Base-by-base conservation (phyloP, 805 yeast species). In the Debaryomyces hansenii region DNA sequence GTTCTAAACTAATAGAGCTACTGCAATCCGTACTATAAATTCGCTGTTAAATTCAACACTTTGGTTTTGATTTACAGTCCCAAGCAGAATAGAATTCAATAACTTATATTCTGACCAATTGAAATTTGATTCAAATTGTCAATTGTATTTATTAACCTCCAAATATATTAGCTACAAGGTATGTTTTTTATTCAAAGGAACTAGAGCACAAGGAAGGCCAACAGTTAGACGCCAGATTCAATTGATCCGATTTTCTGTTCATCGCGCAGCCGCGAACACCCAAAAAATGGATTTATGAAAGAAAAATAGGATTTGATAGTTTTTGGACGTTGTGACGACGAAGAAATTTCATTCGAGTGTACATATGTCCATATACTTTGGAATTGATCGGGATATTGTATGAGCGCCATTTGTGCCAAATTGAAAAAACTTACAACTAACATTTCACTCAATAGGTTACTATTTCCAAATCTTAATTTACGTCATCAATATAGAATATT, bases 31-130 rank as follows among this genome's bases (percentile, higher is more conserved):
- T 24, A 24, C 3, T 24, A 24, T 7, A 9, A 6, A 46, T 43
- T 46, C 56, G 45, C 51, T 15, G 16, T 46, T 16, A 34, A 37
- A 27, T 12, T 3, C 27, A 20, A 37, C 4, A 11, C 12, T 20
- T 21, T 10, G 36, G 39, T 24, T 20, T 20, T 31, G 34, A 31
- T 31, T 31, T 31, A 31, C 14, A 12, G 34, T 12, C 14, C 6
- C 16, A 31, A 31, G 27, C 34, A 31, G 34, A 31, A 31, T 9
- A 31, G 34, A 9, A 8, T 31, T 31, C 14, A 5, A 31, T n/a
- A 31, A 14, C 14, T 31, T 31, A 6, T 10, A 31, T 31, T 31
- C 14, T 12, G 34, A 31, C 5, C 34, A 31, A 31, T 31, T 31
- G 16, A 31, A 24, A 24, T 24, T 24, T 24, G 27, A 24, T 24